A percentile compares a stretch with the other conserved stretches of the same genome.
phyloP scores from a whole-genome alignment of 2,329 filamentous ascomycete genomes.

The Sphaerulina musiva region DNA sequence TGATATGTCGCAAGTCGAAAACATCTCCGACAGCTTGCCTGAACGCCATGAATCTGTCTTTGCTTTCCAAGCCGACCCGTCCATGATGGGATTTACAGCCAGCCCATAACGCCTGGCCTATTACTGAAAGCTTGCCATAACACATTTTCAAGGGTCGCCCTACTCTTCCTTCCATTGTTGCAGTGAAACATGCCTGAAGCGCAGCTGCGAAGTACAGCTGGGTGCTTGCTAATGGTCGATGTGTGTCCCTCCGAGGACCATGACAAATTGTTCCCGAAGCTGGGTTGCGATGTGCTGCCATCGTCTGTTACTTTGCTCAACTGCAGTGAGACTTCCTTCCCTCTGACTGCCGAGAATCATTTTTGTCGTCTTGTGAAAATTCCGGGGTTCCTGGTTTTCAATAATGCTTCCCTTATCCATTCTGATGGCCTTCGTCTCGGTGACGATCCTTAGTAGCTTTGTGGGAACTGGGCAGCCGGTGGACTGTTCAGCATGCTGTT shows the following conservation, averaged over 20 bases:
- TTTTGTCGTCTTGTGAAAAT: background rate
- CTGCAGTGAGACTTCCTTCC: background rate
- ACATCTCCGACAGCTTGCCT: background rate
- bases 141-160: background rate
- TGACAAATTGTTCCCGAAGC: background rate
- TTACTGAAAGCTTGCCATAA: background rate
- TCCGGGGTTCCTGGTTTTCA: background rate
- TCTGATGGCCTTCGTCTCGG: background rate
- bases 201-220: background rate
- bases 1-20: background rate
- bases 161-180: background rate
- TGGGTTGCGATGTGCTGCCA: background rate
- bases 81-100: background rate
- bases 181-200: background rate
- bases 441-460: slow-evolving; percentile 40
- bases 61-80: background rate
- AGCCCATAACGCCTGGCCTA: background rate
- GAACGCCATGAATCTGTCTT: background rate
- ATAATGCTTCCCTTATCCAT: background rate
- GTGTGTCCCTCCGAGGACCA: background rate
- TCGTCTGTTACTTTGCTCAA: background rate
- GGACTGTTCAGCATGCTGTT: slow-evolving; percentile 95
- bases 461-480: slow-evolving; percentile 47
- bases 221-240: background rate
- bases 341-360: background rate